Percentiles rank a stretch among this genome's conserved stretches.
These are phyloP conservation scores for Talaromyces sp. DNA, from an alignment of 2,329 filamentous ascomycete genomes.

Conservation along the genomic window DNA sequence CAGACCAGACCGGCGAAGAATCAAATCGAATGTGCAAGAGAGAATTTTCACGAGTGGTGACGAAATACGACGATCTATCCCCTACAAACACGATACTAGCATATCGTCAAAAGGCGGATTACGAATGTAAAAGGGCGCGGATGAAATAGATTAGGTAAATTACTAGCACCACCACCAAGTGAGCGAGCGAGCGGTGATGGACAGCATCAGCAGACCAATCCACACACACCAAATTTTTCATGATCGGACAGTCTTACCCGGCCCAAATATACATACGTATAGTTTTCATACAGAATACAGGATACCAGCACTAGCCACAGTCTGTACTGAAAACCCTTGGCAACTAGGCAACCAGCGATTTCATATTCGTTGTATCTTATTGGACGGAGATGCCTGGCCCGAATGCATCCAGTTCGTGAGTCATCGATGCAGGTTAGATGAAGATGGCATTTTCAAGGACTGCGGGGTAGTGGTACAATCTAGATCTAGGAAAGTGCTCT, in stretches of 20 bases:
- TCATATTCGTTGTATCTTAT: background rate
- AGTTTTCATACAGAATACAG: background rate
- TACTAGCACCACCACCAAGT: background rate
- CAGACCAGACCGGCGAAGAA: background rate
- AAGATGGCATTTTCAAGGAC: background rate
- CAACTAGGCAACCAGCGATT: background rate
- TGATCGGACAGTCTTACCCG: background rate
- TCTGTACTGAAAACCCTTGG: background rate
- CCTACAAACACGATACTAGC: background rate
- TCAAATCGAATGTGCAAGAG: background rate
- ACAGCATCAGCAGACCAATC: conserved; percentile 3
- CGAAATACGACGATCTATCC: background rate
- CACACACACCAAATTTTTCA: background rate
- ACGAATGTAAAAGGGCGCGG: background rate
- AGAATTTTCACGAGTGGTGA: background rate
- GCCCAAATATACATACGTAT: background rate
- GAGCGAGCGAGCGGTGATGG: background rate
- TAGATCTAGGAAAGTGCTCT: background rate
- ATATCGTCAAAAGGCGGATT: background rate
- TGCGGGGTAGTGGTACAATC: background rate
- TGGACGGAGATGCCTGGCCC: background rate
- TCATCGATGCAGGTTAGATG: background rate
- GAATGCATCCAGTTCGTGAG: background rate
- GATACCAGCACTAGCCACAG: background rate
- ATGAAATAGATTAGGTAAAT: background rate